phyloP scores from a whole-genome alignment of 2,329 filamentous ascomycete genomes.

The Colletotrichum eremochloae region DNA sequence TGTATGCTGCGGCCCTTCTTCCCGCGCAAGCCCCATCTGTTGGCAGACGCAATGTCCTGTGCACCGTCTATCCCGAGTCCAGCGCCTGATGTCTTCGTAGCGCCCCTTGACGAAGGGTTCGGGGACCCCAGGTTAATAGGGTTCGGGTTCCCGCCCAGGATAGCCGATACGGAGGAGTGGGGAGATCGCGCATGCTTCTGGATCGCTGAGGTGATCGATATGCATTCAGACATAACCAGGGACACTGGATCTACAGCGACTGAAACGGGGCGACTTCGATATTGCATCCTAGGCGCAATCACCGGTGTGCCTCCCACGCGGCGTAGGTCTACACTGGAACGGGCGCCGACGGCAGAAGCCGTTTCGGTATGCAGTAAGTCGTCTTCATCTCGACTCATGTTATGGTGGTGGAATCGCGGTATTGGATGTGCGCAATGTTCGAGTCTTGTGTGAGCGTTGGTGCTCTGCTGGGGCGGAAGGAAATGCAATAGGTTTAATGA shows the following conservation, averaged over 20 bases:
- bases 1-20: slow-evolving; percentile 98
- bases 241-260: slow-evolving; percentile 93
- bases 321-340: slow-evolving; percentile 42
- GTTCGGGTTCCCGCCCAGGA: slow-evolving; percentile 82
- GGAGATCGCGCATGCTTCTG: slow-evolving; percentile 97
- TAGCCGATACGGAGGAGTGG: slow-evolving; percentile 95
- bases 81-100: slow-evolving; percentile 57
- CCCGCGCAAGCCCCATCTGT: slow-evolving; percentile 92
- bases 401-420: slow-evolving; percentile 13
- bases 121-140: slow-evolving; percentile 66
- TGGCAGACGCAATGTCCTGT: slow-evolving; percentile 74
- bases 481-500: background rate
- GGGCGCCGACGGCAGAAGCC: slow-evolving; percentile 19
- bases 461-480: slow-evolving; percentile 8
- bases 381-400: slow-evolving; percentile 40
- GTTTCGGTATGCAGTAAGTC: slow-evolving; percentile 26
- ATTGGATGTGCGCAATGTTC: slow-evolving; percentile 4
- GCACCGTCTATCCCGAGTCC: slow-evolving; percentile 56
- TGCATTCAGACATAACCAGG: slow-evolving; percentile 97
- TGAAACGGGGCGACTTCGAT: slow-evolving; percentile 73
- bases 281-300: slow-evolving; percentile 64
- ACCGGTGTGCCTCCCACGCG: slow-evolving; percentile 45
- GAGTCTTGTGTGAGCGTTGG: background rate
- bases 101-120: slow-evolving; percentile 56
- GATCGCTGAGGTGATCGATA: slow-evolving; percentile 97